These are phyloP conservation scores for Euphorbia corollata DNA, from an alignment of 441 rosid genomes.

Conservation along the genomic window DNA sequence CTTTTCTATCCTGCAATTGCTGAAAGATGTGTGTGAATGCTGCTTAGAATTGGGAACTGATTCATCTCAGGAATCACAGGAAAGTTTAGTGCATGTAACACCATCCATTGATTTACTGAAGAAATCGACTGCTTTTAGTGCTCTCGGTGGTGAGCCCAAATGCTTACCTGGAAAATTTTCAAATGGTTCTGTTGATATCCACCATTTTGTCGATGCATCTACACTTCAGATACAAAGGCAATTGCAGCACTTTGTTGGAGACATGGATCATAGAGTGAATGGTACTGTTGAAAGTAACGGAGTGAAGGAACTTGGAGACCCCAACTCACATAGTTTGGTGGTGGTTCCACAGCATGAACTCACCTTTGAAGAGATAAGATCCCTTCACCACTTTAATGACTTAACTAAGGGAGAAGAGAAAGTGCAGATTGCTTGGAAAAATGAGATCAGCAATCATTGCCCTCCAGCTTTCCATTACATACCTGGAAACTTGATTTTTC, in stretches of 20 bases:
- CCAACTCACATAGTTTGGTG: slow-evolving; percentile 30
- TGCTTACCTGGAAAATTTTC: background rate
- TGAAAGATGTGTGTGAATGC: slow-evolving; percentile 77
- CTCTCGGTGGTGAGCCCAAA: slow-evolving; percentile 21
- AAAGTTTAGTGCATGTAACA: slow-evolving; percentile 31
- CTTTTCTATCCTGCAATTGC: slow-evolving; percentile 53
- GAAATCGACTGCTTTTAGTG: slow-evolving; percentile 39
- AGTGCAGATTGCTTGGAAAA: slow-evolving; percentile 64
- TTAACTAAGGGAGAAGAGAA: slow-evolving; percentile 68
- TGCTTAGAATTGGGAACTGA: slow-evolving; percentile 58
- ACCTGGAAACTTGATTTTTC: slow-evolving; percentile 46
- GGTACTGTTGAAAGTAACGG: slow-evolving; percentile 22
- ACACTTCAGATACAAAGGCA: slow-evolving; percentile 18
- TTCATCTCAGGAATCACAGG: slow-evolving; percentile 52
- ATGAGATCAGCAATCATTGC: slow-evolving; percentile 47
- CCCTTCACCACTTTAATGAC: slow-evolving; percentile 40
- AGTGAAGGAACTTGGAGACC: slow-evolving; percentile 23
- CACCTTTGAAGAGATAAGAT: slow-evolving; percentile 42
- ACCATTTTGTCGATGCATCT: background rate
- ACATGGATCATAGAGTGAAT: slow-evolving; percentile 17
- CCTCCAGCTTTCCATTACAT: slow-evolving; percentile 63
- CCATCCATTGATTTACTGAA: slow-evolving; percentile 35
- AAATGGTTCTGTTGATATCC: slow-evolving; percentile 7
- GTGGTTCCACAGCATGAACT: slow-evolving; percentile 44
- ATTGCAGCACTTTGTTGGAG: slow-evolving; percentile 16